phyloP scores from a whole-genome alignment of 192 early-diverging fungal genomes.

The Podochytrium sp. region DNA sequence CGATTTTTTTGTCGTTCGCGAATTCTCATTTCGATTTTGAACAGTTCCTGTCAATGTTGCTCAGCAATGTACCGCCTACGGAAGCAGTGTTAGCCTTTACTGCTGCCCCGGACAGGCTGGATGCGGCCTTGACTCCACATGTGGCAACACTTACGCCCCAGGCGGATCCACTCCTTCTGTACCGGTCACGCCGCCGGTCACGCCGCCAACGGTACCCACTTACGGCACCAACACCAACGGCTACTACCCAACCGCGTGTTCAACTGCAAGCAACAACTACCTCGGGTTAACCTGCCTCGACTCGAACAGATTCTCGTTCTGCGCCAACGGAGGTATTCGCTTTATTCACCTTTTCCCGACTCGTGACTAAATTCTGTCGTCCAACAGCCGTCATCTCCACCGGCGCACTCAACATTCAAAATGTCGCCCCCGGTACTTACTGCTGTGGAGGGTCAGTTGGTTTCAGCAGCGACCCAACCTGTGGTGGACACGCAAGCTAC shows the following conservation, averaged over 20 bases:
- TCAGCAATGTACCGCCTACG: too few species aligned
- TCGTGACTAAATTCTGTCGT: too few species aligned
- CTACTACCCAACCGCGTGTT: background rate
- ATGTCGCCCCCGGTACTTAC: background rate
- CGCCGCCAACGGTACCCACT: background rate
- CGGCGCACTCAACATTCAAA: too few species aligned
- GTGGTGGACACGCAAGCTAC: background rate
- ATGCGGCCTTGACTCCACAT: too few species aligned
- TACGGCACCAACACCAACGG: background rate
- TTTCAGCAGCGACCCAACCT: background rate
- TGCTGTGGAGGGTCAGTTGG: background rate
- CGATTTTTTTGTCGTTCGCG: too few species aligned
- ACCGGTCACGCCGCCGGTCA: background rate
- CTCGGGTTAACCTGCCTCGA: background rate
- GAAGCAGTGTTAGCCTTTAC: too few species aligned
- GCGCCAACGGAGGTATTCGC: background rate
- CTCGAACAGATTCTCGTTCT: background rate
- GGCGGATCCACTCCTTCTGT: too few species aligned
- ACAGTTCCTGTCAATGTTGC: too few species aligned
- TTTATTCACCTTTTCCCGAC: background rate
- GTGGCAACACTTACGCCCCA: too few species aligned
- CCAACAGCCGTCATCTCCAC: too few species aligned
- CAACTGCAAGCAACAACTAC: background rate
- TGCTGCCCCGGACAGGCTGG: too few species aligned
- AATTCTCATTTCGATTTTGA: too few species aligned